Percentiles rank a stretch among this genome's conserved stretches.
Conservation (phyloP, 768 basidiomycete genomes). For the Hortiboletus flavorubellus region DNA sequence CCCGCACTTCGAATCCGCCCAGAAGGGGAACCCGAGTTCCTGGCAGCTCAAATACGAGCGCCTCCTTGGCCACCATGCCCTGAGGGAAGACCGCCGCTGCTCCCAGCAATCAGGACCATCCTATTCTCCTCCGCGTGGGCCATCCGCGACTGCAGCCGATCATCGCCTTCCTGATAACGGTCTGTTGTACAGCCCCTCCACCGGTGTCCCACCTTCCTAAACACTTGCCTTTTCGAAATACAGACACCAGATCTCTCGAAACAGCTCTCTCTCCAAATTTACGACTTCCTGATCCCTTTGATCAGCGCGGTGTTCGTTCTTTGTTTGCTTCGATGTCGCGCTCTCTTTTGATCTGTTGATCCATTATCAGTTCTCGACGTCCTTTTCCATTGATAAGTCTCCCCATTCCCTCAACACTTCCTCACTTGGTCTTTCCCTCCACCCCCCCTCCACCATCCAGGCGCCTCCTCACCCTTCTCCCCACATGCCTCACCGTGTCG, state of each 20-base stretch:
- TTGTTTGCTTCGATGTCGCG: slow-evolving; percentile 31
- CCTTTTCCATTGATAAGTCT: slow-evolving; percentile 38
- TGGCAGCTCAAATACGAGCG: slow-evolving; percentile 24
- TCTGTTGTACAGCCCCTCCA: slow-evolving; percentile 21
- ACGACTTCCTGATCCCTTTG: slow-evolving; percentile 31
- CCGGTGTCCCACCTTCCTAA: slow-evolving; percentile 26
- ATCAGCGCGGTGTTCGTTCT: slow-evolving; percentile 37
- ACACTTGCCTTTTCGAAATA: slow-evolving; percentile 28
- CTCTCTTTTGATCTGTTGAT: slow-evolving; percentile 39
- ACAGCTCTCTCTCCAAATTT: slow-evolving; percentile 33
- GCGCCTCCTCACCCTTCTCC: slow-evolving; percentile 11
- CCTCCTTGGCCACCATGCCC: slow-evolving; percentile 20
- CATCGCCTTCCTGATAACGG: slow-evolving; percentile 34
- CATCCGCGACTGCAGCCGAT: slow-evolving; percentile 27
- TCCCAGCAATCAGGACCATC: slow-evolving; percentile 19
- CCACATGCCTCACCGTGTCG: slow-evolving; percentile 54
- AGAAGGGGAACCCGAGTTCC: slow-evolving; percentile 24
- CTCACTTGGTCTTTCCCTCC: slow-evolving; percentile 20
- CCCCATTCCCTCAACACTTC: slow-evolving; percentile 20
- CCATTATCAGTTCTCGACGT: slow-evolving; percentile 38
- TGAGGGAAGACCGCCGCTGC: slow-evolving; percentile 29
- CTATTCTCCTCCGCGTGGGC: slow-evolving; percentile 23
- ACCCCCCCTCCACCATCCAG: slow-evolving; percentile 13
- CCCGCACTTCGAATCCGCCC: slow-evolving; percentile 26
- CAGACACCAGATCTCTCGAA: slow-evolving; percentile 33